Conservation (phyloP, 2,329 filamentous ascomycete species). For the Arthrobotrys iridis region DNA sequence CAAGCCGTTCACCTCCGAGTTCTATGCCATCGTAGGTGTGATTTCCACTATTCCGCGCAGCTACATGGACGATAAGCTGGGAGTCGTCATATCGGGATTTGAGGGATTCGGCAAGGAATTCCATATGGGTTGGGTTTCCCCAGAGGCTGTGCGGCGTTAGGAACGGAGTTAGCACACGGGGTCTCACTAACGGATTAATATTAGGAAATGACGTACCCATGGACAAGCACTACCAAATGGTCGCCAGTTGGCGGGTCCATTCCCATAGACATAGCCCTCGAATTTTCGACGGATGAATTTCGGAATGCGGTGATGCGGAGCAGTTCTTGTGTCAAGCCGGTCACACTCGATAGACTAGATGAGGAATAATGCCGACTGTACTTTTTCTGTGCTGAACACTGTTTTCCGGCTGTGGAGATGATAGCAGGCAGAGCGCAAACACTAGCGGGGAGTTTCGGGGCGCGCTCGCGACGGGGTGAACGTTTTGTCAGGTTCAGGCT, state of each 20-base stretch:
- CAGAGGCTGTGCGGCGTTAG: conserved; percentile 69
- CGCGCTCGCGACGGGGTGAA: neutral
- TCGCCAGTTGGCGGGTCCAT: conserved; percentile 64
- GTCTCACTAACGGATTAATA: neutral
- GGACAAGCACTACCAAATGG: conserved; percentile 80
- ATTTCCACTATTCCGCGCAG: conserved; percentile 77
- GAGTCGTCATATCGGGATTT: conserved; percentile 71
- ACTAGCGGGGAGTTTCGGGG: conserved; percentile 30
- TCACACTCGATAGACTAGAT: conserved; percentile 41
- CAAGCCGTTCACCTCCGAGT: conserved; percentile 73
- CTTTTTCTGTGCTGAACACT: neutral
- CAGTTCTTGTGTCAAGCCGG: conserved; percentile 43
- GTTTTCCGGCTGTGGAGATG: neutral
- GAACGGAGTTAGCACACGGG: conserved; percentile 6
- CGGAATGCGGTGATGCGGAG: conserved; percentile 43
- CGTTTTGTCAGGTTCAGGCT: neutral
- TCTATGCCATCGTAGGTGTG: conserved; percentile 78
- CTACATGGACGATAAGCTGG: conserved; percentile 74
- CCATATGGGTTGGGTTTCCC: conserved; percentile 80
- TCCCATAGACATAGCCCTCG: conserved; percentile 24
- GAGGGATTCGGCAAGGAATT: conserved; percentile 73
- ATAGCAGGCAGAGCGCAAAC: neutral
- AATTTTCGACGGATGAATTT: neutral
- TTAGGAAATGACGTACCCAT: conserved; percentile 70
- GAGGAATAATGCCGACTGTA: neutral